Base-by-base conservation (phyloP, 2,329 filamentous ascomycete species). In the Fusarium keratoplasticum region DNA sequence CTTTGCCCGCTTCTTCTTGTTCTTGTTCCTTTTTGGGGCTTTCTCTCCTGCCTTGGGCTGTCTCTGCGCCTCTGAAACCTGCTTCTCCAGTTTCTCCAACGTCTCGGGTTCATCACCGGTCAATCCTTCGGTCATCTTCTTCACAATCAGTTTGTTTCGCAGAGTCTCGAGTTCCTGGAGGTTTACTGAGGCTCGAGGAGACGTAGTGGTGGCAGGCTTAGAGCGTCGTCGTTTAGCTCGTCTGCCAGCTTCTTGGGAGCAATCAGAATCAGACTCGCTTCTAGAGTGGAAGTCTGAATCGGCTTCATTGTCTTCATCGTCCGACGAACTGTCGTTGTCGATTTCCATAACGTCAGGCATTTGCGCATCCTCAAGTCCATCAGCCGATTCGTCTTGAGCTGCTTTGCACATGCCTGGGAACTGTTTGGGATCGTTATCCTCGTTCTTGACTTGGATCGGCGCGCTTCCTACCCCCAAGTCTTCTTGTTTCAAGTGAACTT, bases 121-220 rank as follows among this genome's bases (percentile, higher is more conserved):
- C 1, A 2, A 7, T 6, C 1, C 2, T 13, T 4, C 25, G 2
- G 3, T 42, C 11, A 1, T 13, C 14, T 31, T 0, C 20, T 9
- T 67, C 2, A 5, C 0, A 6, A 62, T 0, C 2, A 67, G 2
- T 3, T 6, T 6, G 1, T 40, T 25, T 7, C 5, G 31, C 16
- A 3, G 3, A 4, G 1, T 35, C 14, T 52, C 25, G 4, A 54
- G 11, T 20, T 16, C 4, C 1, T 25, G 22, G 14, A 47, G 9
- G 1, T 2, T 5, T 2, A 18, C 5, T 0, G 10, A 10, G 11
- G 31, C 1, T 2, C 14, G 11, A 5, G 22, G 2, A 6, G 14
- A 2, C 18, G 27, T 1, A 0, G 3, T 2, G 13, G 7, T 18
- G 8, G 1, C 4, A 7, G 31, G 2, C 2, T 55, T 50, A 0